Conservation (phyloP, 129 eudicot genomes). For the Ambrosia artemisiifolia region DNA sequence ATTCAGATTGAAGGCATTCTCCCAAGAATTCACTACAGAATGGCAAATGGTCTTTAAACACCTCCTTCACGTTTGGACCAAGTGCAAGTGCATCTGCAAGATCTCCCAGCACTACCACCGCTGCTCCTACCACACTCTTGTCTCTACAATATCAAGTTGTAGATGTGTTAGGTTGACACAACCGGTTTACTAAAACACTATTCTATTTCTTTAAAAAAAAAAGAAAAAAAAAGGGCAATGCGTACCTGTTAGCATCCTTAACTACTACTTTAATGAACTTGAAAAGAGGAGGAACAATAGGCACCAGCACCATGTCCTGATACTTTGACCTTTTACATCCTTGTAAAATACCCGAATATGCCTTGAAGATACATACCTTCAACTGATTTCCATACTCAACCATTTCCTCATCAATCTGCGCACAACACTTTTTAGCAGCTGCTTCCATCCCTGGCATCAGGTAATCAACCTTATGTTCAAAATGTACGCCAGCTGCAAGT, state of each 20-base stretch:
- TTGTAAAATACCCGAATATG: too few relatives aligned
- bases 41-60: too few relatives aligned
- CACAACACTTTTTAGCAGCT: slow-evolving; percentile 71
- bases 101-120: too few relatives aligned
- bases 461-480: slow-evolving; percentile 54
- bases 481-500: slow-evolving; percentile 78
- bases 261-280: slow-evolving; percentile 71
- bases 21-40: too few relatives aligned
- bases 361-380: slow-evolving; percentile 77
- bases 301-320: slow-evolving; percentile 61
- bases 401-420: slow-evolving; percentile 81
- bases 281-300: slow-evolving; percentile 69
- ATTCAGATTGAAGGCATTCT: too few relatives aligned
- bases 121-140: too few relatives aligned
- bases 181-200: too few relatives aligned
- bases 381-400: slow-evolving; percentile 77
- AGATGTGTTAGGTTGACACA: too few relatives aligned
- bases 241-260: slow-evolving; percentile 60
- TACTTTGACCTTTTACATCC: slow-evolving; percentile 78
- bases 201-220: too few relatives aligned
- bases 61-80: too few relatives aligned
- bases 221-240: not conserved
- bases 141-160: too few relatives aligned
- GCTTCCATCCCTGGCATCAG: slow-evolving; percentile 77
- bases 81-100: too few relatives aligned